These are phyloP conservation scores for Exophiala phaeomuriformis DNA, from an alignment of 2,329 filamentous ascomycete species.

Conservation along the genomic window DNA sequence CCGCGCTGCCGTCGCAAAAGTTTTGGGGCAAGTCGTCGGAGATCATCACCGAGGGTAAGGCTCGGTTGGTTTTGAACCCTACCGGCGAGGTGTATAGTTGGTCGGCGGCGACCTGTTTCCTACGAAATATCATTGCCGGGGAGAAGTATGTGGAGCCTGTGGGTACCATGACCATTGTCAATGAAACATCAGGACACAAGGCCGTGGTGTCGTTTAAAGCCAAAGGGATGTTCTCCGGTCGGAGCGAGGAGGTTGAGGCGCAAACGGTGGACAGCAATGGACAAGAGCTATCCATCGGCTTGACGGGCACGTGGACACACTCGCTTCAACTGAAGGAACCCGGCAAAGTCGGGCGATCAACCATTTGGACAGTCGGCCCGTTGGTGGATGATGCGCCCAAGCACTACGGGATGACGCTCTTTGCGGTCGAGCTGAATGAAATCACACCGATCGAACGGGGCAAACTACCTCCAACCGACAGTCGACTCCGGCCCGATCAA, in stretches of 20 bases:
- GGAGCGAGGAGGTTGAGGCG: slow-evolving; percentile 80
- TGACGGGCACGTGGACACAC: slow-evolving; percentile 79
- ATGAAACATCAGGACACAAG: slow-evolving; percentile 76
- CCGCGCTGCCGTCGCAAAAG: slow-evolving; percentile 82
- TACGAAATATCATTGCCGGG: slow-evolving; percentile 93
- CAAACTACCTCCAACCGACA: slow-evolving; percentile 73
- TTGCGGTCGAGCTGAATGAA: slow-evolving; percentile 82
- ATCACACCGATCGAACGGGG: slow-evolving; percentile 70
- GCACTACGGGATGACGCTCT: slow-evolving; percentile 81
- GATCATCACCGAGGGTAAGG: slow-evolving; percentile 83
- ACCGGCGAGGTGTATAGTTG: slow-evolving; percentile 80
- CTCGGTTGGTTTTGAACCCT: slow-evolving; percentile 67
- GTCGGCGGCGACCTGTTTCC: slow-evolving; percentile 78
- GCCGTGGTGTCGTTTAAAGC: slow-evolving; percentile 85
- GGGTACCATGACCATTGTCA: slow-evolving; percentile 75
- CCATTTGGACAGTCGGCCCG: slow-evolving; percentile 70
- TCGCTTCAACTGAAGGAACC: slow-evolving; percentile 60
- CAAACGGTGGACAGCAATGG: slow-evolving; percentile 64
- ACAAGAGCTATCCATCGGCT: slow-evolving; percentile 55
- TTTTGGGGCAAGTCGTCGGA: slow-evolving; percentile 98
- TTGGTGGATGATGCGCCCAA: slow-evolving; percentile 72
- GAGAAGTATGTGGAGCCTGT: slow-evolving; percentile 98
- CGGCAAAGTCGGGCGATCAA: slow-evolving; percentile 54
- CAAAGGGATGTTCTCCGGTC: slow-evolving; percentile 94
- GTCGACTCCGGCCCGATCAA: slow-evolving; percentile 78